Conservation (phyloP, 345 rosid species). For the Eucalyptus sp. region DNA sequence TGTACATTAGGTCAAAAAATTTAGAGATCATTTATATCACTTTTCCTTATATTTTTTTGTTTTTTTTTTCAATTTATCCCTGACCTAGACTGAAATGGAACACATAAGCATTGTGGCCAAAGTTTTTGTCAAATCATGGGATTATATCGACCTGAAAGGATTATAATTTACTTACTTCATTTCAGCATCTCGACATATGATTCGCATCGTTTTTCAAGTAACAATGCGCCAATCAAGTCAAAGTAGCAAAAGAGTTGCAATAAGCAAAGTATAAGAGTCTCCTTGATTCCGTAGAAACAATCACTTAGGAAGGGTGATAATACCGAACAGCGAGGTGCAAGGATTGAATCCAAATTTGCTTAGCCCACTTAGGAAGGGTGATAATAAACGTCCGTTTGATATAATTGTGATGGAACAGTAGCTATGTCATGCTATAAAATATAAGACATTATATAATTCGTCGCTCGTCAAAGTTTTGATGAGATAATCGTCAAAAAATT, state of each 20-base stretch:
- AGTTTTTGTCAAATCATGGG: neutral
- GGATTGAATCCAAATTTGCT: too few species aligned
- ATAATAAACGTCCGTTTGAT: too few species aligned
- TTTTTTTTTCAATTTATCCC: too few species aligned
- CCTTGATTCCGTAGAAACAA: too few species aligned
- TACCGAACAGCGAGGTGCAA: fast-evolving
- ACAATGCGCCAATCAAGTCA: too few species aligned
- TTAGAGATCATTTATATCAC: too few species aligned
- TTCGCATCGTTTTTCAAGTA: too few species aligned
- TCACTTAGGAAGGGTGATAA: too few species aligned
- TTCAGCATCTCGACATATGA: too few species aligned
- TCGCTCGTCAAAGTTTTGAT: neutral
- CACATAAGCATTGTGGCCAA: neutral
- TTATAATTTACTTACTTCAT: too few species aligned
- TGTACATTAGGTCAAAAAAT: fast-evolving
- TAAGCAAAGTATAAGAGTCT: neutral
- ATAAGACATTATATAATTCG: neutral
- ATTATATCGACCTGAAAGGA: neutral
- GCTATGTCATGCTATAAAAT: neutral
- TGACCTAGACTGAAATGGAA: neutral
- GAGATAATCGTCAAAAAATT: neutral
- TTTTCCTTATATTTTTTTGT: too few species aligned
- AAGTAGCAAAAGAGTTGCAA: neutral
- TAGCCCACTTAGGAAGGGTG: neutral
- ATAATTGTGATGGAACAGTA: too few species aligned